A percentile compares a stretch with the other conserved stretches of the same genome.
Evolutionary conservation across 139 green algal genomes (phyloP).

Genomic region (Bryopsis sp.): DNA sequence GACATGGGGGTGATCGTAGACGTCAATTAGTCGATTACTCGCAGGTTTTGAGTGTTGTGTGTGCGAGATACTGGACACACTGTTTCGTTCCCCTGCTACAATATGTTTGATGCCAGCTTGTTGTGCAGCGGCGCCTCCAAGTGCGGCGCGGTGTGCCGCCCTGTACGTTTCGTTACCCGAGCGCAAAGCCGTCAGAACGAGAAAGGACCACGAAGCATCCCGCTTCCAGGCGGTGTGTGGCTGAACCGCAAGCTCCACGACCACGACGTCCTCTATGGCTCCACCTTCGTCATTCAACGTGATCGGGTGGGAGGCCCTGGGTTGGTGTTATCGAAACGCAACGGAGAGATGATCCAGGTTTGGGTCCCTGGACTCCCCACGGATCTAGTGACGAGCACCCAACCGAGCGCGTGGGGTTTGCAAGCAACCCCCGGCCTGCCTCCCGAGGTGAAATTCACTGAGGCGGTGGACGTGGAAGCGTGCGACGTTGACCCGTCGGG

Average conservation of each 20-base stretch:
- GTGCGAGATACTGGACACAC: too few relatives aligned
- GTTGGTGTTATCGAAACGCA: neutral
- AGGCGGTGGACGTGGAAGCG: conserved; percentile 1
- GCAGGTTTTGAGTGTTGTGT: too few relatives aligned
- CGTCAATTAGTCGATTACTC: too few relatives aligned
- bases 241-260: neutral
- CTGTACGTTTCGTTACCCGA: too few relatives aligned
- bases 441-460: neutral
- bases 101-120: too few relatives aligned
- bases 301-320: neutral
- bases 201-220: neutral
- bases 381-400: neutral
- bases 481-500: neutral
- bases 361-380: neutral
- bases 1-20: too few relatives aligned
- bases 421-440: neutral
- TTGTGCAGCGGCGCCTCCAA: too few relatives aligned
- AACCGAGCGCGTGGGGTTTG: neutral
- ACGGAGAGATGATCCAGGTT: neutral
- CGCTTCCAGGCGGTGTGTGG: conserved; percentile 5
- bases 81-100: too few relatives aligned
- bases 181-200: too few relatives aligned
- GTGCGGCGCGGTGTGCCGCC: too few relatives aligned
- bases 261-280: conserved; percentile 5
- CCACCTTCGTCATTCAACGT: conserved; percentile 17